Evolutionary conservation across 805 yeast genomes (phyloP).

Genomic region (Saitoella complicata): DNA sequence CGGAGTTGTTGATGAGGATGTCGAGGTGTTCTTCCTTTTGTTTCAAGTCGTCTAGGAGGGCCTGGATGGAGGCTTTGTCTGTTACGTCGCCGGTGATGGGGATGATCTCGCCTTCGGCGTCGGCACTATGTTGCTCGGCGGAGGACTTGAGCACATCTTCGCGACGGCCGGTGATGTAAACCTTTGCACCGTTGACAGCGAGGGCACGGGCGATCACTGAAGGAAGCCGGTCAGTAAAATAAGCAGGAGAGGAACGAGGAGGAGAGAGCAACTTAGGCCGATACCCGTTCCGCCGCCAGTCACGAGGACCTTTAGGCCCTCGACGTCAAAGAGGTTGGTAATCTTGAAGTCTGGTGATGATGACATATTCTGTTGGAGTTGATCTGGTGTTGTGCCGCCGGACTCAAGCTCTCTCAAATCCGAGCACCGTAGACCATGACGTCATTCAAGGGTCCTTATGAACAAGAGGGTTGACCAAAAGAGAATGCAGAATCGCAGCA

Average conservation of each 20-base stretch:
- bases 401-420: no score
- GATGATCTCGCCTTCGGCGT: constrained; percentile 7
- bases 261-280: no score
- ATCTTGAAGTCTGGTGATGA: no score
- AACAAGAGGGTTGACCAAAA: no score
- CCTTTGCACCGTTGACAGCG: constrained; percentile 14
- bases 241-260: no score
- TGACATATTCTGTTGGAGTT: no score
- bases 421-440: no score
- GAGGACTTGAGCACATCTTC: constrained; percentile 9
- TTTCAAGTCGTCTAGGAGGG: constrained; percentile 8
- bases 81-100: constrained; percentile 12
- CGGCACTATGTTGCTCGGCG: constrained; percentile 1
- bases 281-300: constrained; percentile 57
- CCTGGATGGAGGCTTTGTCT: constrained; percentile 5
- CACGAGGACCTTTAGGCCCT: constrained; percentile 54
- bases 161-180: constrained; percentile 14
- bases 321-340: constrained; percentile 35
- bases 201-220: constrained; percentile 12
- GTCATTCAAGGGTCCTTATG: no score
- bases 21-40: constrained; percentile 10
- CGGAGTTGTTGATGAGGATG: constrained; percentile 11
- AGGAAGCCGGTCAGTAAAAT: constrained; percentile 1
- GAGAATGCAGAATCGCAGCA: no score
- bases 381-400: no score